Evolutionary conservation across 176 grass and related monocot genomes (phyloP).

Genomic region (Raddia guianensis): DNA sequence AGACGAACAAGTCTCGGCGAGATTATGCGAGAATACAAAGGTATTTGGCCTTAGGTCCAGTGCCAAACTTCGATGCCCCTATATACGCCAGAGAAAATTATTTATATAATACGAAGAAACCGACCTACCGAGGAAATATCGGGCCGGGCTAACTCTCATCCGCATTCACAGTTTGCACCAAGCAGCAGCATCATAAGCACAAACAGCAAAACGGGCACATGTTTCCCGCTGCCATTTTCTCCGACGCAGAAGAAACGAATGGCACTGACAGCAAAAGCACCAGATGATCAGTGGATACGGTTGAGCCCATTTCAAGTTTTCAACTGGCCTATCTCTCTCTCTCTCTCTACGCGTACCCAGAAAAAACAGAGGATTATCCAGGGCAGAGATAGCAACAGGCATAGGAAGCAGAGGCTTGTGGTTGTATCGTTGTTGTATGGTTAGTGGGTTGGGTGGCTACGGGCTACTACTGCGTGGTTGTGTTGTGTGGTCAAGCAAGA

Average conservation of each 20-base stretch:
- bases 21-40: no score
- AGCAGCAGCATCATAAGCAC: not conserved
- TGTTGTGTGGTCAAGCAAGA: not conserved
- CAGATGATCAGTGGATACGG: slow-evolving; percentile 11
- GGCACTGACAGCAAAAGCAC: not conserved
- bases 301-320: not conserved
- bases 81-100: no score
- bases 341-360: not conserved
- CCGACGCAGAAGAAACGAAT: not conserved
- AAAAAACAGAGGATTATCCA: not conserved
- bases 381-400: not conserved
- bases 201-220: not conserved
- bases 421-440: not conserved
- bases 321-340: not conserved
- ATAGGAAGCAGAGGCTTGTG: not conserved
- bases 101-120: no score
- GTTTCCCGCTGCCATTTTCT: not conserved
- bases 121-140: no score
- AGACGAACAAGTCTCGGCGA: no score
- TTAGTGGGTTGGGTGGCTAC: not conserved
- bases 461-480: not conserved
- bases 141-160: no score
- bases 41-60: no score
- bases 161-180: not conserved
- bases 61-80: no score